Evolutionary conservation across 805 yeast species (phyloP), one percentile per base, ranked within the genome.

Genomic region (Danielia reshetovae): DNA sequence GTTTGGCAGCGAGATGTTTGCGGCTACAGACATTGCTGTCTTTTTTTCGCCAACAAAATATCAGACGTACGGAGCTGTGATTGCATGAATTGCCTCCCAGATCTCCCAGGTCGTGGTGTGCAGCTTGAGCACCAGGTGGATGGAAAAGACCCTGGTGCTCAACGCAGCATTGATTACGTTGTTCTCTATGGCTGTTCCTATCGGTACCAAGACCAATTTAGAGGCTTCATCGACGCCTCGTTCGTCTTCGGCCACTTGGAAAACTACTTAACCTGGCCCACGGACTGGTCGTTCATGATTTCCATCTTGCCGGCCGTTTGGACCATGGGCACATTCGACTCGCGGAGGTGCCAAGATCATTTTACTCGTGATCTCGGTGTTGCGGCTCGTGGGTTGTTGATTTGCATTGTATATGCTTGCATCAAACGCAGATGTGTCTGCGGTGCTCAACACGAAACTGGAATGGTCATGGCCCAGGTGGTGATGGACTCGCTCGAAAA

Each of bases 401-500:
- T 78, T 38, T 58, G 71, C 43, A 68, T 77, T 38, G 73, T 30
- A 3, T 16, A 23, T 12, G 38, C 38, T 4, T 35, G 38, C 27
- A 30, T 35, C 19, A 30, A 30, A 24, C 23, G 19, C 24, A 18
- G 23, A 6, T 34, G 30, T 31, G 18, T 30, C n/a, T 23, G 12
- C 7, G 18, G 28, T n/a, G 34, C 30, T 7, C 13, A 36, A 6
- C 37, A 54, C 4, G 30, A 37, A 16, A 42, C 37, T n/a, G 84
- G 83, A 14, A 73, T 73, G 54, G 77, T 81, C 9, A 67, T 79
- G 61, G 83, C 85, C 14, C 82, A 78, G 55, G 69, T 79, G 28
- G 66, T 77, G 40, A 65, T 62, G 38, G 81, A 79, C 50, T 68
- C 80, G 1, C 65, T 80, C 42, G 85, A 85, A 29, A 69, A 67